A percentile compares a stretch with the other conserved stretches of the same genome.
Evolutionary conservation across 805 yeast genomes (phyloP).

Genomic region (Kuraishia hungarica): DNA sequence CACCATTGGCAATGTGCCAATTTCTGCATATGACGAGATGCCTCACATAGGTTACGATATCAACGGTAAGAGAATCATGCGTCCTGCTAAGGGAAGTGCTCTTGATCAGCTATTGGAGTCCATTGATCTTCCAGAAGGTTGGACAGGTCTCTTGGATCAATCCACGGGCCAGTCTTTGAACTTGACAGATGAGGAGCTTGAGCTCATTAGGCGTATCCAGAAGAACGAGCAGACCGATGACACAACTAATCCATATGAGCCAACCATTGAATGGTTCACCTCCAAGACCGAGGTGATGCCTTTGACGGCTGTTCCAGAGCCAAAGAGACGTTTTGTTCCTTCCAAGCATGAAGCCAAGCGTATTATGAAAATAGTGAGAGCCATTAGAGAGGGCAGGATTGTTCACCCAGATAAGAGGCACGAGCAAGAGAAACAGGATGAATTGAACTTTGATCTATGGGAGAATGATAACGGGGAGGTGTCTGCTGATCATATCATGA

Average conservation of each 20-base stretch:
- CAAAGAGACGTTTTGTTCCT: slow-evolving; percentile 93
- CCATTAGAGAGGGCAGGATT: slow-evolving; percentile 93
- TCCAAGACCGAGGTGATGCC: slow-evolving; percentile 83
- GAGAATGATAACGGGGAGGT: slow-evolving; percentile 38
- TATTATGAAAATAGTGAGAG: slow-evolving; percentile 92
- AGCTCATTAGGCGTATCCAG: slow-evolving; percentile 79
- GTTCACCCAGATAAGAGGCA: slow-evolving; percentile 60
- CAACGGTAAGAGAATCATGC: slow-evolving; percentile 96
- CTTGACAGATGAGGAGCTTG: slow-evolving; percentile 79
- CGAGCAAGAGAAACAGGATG: slow-evolving; percentile 40
- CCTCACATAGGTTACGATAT: slow-evolving; percentile 97
- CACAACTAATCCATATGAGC: slow-evolving; percentile 79
- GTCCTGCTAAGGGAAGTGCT: slow-evolving; percentile 97
- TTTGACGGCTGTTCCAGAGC: slow-evolving; percentile 88
- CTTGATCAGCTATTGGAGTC: slow-evolving; percentile 81
- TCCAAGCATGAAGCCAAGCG: slow-evolving; percentile 95
- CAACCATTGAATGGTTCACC: slow-evolving; percentile 93
- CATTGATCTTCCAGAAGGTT: slow-evolving; percentile 94
- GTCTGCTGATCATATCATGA: slow-evolving; percentile 75
- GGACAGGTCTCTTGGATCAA: slow-evolving; percentile 94
- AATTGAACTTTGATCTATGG: slow-evolving; percentile 74
- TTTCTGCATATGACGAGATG: slow-evolving; percentile 91
- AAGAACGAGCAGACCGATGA: slow-evolving; percentile 79
- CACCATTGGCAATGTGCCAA: slow-evolving; percentile 90
- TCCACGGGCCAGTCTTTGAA: slow-evolving; percentile 82